Evolutionary conservation across 768 basidiomycete genomes (phyloP), one percentile per base, ranked within the genome.

Genomic region (Rhizopogon vesiculosus): DNA sequence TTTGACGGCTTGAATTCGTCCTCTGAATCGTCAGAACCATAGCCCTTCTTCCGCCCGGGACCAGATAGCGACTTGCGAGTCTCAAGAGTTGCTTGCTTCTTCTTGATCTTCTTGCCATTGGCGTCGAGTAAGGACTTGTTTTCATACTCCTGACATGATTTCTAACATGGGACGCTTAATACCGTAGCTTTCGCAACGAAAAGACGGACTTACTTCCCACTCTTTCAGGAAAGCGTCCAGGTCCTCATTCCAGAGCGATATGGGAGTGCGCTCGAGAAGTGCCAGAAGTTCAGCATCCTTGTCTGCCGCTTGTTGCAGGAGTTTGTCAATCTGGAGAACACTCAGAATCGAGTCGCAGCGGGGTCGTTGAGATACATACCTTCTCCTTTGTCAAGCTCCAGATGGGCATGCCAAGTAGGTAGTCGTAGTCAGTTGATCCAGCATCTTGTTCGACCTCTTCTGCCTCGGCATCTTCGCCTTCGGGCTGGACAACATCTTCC

Each of bases 331-430:
- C 91, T 94, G 58, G 19, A 5, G 50, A 33, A 38, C 29, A 18
- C 29, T 19, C 39, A 25, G 31, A 22, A 48, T 68, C 42, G 62
- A 56, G 54, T 25, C 39, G 41, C 25, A 7, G 13, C 42, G 18
- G 56, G 15, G 7, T 3, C 13, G 12, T 29, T 3, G 31, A 18
- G 4, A 10, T 12, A 57, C 69, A 6, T 52, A 89, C 92, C 84
- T 88, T 95, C 73, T 98, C 96, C 63, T 81, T 86, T 0, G 96
- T 99, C 76, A 99, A 75, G 73, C 88, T 96, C 78, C 84, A 94
- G 65, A 99, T 96, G 1, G 93, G 76, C 96, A 99, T 98, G 15
- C 91, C 85, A 56, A 99, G 75, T 51, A 99, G 72, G 71, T 99
- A 98, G 67, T 99, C 95, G 66, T 78, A 99, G 72, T 98, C 95